Base-by-base conservation (phyloP, 805 yeast species). In the Debaryomyces tyrocola region DNA sequence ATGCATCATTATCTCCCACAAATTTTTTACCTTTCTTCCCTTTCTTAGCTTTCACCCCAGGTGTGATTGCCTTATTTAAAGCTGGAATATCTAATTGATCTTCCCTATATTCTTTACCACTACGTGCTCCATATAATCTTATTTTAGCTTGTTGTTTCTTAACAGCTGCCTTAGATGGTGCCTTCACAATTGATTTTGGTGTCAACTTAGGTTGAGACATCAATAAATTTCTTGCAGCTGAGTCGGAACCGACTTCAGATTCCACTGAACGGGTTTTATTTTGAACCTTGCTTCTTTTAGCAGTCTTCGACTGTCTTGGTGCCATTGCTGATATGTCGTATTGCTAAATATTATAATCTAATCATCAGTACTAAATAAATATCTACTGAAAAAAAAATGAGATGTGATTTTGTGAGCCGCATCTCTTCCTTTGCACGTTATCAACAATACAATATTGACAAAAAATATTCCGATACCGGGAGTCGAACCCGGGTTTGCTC, bases 11-110 rank as follows among this genome's bases (percentile, higher is more conserved):
- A 58, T 87, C 96, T 36, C 72, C 84, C 21, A 87, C 78, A 62
- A 87, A 86, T 58, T 83, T 84, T 70, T 87, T 87, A 33, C 94
- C 94, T 63, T 91, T 91, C 69, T 92, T 92, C 40, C 97, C 97
- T 55, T 75, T 79, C 58, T 82, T 83, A 49, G 80, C 82, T 41
- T 85, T 71, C 6, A 73, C 84, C 33, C 98, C 98, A 0, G 98
- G 97, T 40, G 82, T 79, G 29, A 91, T 77, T 3, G 97, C 89
- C 53, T 80, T 85, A 64, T 92, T 92, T 59, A 92, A 75, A 20
- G 77, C 74, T 24, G 97, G 97, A 31, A 91, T 71, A 37, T 85
- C 82, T 34, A 91, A 72, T 56, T 90, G 96, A 49, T 83, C 85
- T 54, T 91, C 97, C 9, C 82, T 74, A 59, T 84, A 88, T 48